Conservation (phyloP, 768 basidiomycete species). For the Hericium coralloides region DNA sequence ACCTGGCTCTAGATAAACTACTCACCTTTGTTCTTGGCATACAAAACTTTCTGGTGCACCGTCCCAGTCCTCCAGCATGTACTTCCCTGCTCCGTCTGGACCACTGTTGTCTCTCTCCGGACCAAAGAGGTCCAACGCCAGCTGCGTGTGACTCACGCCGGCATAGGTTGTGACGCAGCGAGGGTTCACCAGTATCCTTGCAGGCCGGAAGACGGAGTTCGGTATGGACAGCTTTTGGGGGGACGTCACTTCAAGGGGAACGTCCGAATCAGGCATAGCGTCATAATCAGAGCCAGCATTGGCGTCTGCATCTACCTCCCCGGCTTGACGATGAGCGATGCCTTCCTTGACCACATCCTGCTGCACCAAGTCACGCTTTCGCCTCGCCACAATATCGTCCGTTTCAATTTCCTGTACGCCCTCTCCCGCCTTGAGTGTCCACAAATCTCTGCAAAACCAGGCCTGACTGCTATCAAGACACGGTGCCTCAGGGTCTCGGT, state of each 20-base stretch:
- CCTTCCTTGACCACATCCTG: slow-evolving; percentile 21
- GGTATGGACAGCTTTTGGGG: slow-evolving; percentile 52
- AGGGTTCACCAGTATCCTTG: slow-evolving; percentile 90
- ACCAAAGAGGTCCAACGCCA: slow-evolving; percentile 93
- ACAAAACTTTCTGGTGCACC: slow-evolving; percentile 97
- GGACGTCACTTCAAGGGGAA: slow-evolving; percentile 20
- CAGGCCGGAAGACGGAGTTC: slow-evolving; percentile 81
- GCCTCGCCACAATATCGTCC: slow-evolving; percentile 9
- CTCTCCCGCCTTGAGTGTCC: slow-evolving; percentile 81
- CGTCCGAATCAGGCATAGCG: slow-evolving; percentile 65
- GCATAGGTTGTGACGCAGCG: slow-evolving; percentile 97
- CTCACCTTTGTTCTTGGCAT: slow-evolving; percentile 88
- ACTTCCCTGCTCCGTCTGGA: slow-evolving; percentile 46
- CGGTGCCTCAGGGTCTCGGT: slow-evolving; percentile 67
- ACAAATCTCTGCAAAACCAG: slow-evolving; percentile 97
- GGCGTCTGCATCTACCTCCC: slow-evolving; percentile 52
- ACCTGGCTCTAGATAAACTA: background rate
- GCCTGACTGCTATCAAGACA: slow-evolving; percentile 96
- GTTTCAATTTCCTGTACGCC: slow-evolving; percentile 49
- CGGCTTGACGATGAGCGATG: slow-evolving; percentile 18
- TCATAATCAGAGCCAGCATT: slow-evolving; percentile 86
- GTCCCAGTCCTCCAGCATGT: slow-evolving; percentile 91
- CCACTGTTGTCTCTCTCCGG: slow-evolving; percentile 54
- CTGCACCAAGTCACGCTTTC: slow-evolving; percentile 26
- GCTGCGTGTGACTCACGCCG: slow-evolving; percentile 90